Percentiles rank a stretch among this genome's conserved stretches.
Conservation (phyloP, 257 asterid species). For the Jasminum sambac region DNA sequence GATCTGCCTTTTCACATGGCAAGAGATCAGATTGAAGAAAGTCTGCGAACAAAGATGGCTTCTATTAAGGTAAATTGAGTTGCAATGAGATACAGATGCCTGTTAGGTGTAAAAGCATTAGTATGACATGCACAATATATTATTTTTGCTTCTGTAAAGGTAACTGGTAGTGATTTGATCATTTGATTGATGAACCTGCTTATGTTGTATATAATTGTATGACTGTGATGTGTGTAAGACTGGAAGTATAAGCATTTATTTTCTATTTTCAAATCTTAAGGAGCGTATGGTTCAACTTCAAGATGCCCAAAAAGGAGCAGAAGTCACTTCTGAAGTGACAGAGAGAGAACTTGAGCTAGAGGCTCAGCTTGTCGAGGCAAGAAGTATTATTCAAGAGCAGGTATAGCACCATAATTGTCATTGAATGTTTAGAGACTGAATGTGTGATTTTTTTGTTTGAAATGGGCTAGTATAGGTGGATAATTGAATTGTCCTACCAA, state of each 20-base stretch:
- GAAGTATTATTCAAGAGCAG: constrained; percentile 99
- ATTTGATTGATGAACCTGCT: not conserved
- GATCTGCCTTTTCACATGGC: constrained; percentile 94
- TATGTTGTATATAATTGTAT: not conserved
- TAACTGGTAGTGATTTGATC: constrained; percentile 8
- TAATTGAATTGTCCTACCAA: not conserved
- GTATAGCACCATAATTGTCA: constrained; percentile 31
- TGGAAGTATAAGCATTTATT: not conserved
- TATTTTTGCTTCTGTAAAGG: constrained; percentile 71
- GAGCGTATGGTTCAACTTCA: constrained; percentile 95
- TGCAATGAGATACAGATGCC: not conserved
- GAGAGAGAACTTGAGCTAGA: constrained; percentile 99
- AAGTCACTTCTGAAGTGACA: constrained; percentile 79
- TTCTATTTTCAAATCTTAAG: constrained; percentile 43
- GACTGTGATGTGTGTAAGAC: not conserved
- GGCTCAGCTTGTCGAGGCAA: constrained; percentile 99
- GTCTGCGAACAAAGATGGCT: constrained; percentile 75
- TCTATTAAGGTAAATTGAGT: constrained; percentile 64
- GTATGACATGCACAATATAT: not conserved
- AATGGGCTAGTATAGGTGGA: not conserved
- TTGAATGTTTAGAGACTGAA: not conserved
- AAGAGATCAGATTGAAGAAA: constrained; percentile 91
- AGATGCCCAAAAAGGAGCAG: constrained; percentile 85
- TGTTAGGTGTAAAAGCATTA: not conserved
- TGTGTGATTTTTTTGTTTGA: not conserved